phyloP scores from a whole-genome alignment of 331 rosid species.

The Quercus phellos region DNA sequence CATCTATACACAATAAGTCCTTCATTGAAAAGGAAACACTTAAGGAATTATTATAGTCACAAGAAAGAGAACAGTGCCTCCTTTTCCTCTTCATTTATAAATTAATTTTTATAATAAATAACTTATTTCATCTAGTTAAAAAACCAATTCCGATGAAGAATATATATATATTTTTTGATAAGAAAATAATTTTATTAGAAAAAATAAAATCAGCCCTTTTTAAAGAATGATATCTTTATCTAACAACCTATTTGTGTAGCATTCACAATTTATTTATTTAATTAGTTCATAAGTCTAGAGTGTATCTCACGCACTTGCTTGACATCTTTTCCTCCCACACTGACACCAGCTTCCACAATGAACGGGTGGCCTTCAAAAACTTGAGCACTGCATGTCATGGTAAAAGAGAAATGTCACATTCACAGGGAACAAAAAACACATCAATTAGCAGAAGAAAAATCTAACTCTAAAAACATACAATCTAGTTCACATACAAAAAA shows the following conservation, averaged over 20 bases:
- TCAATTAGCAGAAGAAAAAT: constrained; percentile 10
- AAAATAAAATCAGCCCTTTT: too few species aligned
- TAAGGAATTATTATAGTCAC: not conserved
- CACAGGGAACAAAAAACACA: not conserved
- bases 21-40: not conserved
- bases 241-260: not conserved
- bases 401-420: constrained; percentile 12
- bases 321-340: constrained; percentile 91
- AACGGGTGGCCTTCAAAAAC: constrained; percentile 98
- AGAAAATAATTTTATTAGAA: too few species aligned
- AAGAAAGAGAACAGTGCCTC: not conserved
- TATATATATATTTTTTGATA: not conserved
- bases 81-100: not conserved
- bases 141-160: not conserved
- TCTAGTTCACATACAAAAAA: not conserved
- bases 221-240: not conserved
- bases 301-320: constrained; percentile 51
- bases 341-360: constrained; percentile 96
- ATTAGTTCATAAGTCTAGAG: not conserved
- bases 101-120: not conserved
- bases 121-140: not conserved
- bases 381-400: constrained; percentile 55
- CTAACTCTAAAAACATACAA: not conserved
- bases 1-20: not conserved
- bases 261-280: not conserved